Conservation (phyloP, 371 early-diverging fungal genomes). For the Conidiobolus incongruus region DNA sequence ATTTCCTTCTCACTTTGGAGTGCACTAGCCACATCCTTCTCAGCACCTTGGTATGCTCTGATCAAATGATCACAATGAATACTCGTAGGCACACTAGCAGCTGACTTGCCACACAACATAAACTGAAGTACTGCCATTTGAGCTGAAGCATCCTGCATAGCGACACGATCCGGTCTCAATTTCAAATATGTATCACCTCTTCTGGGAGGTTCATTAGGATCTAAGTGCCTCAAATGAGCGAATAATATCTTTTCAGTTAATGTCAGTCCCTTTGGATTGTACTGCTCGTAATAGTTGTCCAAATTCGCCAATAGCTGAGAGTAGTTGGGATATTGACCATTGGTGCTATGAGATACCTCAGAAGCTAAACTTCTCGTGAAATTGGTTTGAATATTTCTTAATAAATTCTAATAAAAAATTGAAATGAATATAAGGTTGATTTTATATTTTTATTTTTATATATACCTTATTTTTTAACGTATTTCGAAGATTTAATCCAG, state of each 20-base stretch:
- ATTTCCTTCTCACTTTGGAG: slow-evolving; percentile 57
- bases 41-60: slow-evolving; percentile 51
- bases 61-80: slow-evolving; percentile 90
- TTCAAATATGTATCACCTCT: slow-evolving; percentile 46
- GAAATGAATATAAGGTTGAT: no score
- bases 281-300: not conserved
- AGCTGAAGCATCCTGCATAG: slow-evolving; percentile 61
- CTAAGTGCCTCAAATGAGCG: slow-evolving; percentile 71
- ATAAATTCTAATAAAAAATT: no score
- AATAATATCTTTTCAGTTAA: slow-evolving; percentile 88
- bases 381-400: no score
- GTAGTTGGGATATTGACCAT: no score
- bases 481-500: no score
- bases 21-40: slow-evolving; percentile 40
- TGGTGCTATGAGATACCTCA: no score
- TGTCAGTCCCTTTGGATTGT: slow-evolving; percentile 20
- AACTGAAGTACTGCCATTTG: slow-evolving; percentile 87
- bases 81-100: slow-evolving; percentile 68
- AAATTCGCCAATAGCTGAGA: not conserved
- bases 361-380: no score
- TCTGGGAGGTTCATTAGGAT: slow-evolving; percentile 19
- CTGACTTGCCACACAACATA: slow-evolving; percentile 69
- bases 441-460: no score
- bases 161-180: slow-evolving; percentile 42
- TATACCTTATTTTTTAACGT: no score